A percentile compares a stretch with the other conserved stretches of the same genome.
Conservation (phyloP, 2,329 filamentous ascomycete species). For the Sarocladiaceae sp. region DNA sequence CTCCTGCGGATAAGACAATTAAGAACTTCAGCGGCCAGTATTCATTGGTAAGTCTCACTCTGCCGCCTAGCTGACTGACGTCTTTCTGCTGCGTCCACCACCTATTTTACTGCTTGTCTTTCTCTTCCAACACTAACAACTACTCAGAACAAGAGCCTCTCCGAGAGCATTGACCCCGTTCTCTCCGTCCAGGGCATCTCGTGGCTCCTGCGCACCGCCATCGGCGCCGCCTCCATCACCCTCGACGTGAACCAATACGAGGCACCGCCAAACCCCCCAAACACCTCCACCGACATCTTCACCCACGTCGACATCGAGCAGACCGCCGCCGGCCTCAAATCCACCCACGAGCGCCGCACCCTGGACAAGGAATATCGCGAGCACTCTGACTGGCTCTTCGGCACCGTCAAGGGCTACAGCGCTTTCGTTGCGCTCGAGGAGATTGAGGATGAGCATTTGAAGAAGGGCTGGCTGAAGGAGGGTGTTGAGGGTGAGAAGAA, state of each 20-base stretch:
- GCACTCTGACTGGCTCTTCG: conserved; percentile 79
- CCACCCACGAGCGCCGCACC: conserved; percentile 54
- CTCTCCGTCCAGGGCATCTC: conserved; percentile 69
- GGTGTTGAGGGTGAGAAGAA: conserved; percentile 50
- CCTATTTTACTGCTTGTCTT: not conserved
- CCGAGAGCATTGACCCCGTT: conserved; percentile 63
- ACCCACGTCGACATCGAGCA: conserved; percentile 71
- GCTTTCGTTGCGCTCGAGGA: conserved; percentile 44
- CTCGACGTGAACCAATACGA: conserved; percentile 56
- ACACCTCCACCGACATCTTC: conserved; percentile 33
- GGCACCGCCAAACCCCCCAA: conserved; percentile 37
- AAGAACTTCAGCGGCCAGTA: conserved; percentile 67
- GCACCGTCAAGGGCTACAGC: conserved; percentile 59
- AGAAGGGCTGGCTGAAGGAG: conserved; percentile 54
- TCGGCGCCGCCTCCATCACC: conserved; percentile 65
- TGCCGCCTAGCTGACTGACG: not conserved
- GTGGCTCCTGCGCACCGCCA: conserved; percentile 69
- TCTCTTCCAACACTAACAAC: conserved; percentile 1
- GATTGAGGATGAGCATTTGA: conserved; percentile 52
- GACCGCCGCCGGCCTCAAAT: conserved; percentile 66
- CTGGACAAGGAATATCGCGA: conserved; percentile 50
- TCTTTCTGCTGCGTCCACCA: too few relatives aligned
- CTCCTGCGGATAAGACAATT: conserved; percentile 62
- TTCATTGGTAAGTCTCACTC: conserved; percentile 52
- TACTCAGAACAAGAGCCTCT: conserved; percentile 68